phyloP scores from a whole-genome alignment of 2,329 filamentous ascomycete genomes.

The Penicillium palitans region DNA sequence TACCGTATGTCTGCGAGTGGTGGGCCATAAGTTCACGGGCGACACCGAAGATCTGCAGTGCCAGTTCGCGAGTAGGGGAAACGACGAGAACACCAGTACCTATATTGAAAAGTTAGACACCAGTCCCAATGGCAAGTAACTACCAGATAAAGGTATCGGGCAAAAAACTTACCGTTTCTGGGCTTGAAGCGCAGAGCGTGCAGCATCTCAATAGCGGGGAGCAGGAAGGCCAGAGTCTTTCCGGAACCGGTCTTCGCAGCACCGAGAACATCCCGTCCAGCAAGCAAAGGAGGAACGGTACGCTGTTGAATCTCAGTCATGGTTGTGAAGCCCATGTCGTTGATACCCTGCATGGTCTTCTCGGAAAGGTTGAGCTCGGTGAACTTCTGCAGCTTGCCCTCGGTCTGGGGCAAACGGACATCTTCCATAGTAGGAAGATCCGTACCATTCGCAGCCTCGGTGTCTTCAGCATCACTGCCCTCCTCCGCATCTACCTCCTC shows the following conservation, averaged over 20 bases:
- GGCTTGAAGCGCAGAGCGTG: constrained; percentile 90
- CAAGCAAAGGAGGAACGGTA: constrained; percentile 82
- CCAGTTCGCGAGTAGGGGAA: constrained; percentile 88
- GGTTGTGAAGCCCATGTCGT: constrained; percentile 87
- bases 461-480: constrained; percentile 30
- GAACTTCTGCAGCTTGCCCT: constrained; percentile 68
- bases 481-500: constrained; percentile 36
- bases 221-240: constrained; percentile 92
- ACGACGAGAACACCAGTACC: constrained; percentile 87
- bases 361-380: constrained; percentile 80
- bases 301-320: constrained; percentile 95
- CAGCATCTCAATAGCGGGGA: constrained; percentile 92
- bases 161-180: constrained; percentile 63
- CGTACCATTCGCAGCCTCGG: constrained; percentile 27
- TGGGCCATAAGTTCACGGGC: constrained; percentile 88
- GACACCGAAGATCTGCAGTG: constrained; percentile 94
- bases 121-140: not conserved
- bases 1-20: constrained; percentile 93
- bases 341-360: constrained; percentile 83
- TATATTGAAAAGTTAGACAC: constrained; percentile 20
- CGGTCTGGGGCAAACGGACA: constrained; percentile 60
- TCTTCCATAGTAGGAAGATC: constrained; percentile 55
- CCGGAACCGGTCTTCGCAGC: constrained; percentile 95
- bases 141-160: not conserved
- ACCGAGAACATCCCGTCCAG: constrained; percentile 88